Percentiles rank a stretch among this genome's conserved stretches.
Conservation (phyloP, 108 stramenopile species). For the Skeletonema costatum region DNA sequence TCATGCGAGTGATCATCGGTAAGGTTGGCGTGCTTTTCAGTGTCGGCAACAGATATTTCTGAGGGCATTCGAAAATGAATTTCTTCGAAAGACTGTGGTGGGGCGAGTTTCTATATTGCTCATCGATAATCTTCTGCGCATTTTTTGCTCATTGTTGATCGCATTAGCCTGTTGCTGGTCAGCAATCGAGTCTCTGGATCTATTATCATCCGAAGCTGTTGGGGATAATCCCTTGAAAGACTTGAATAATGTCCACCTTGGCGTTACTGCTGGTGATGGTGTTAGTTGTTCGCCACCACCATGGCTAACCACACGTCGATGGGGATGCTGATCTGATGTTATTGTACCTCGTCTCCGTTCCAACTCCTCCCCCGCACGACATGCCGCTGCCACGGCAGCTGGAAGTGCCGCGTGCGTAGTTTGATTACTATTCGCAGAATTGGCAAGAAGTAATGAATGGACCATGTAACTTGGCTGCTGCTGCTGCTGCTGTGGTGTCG, state of each 20-base stretch:
- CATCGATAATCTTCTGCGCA: not conserved
- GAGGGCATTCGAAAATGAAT: constrained; percentile 12
- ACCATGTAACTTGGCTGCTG: not conserved
- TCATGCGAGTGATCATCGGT: not conserved
- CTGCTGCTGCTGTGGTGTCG: not conserved
- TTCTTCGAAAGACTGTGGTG: not conserved
- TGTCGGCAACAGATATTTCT: constrained; percentile 29
- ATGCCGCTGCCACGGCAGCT: constrained; percentile 42
- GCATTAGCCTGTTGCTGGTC: not conserved
- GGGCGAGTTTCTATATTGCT: not conserved
- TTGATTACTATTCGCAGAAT: not conserved
- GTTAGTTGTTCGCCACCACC: not conserved
- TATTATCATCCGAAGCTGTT: not conserved
- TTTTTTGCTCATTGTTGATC: not conserved
- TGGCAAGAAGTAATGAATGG: constrained; percentile 4
- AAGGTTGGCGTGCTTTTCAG: constrained; percentile 22
- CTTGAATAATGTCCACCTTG: not conserved
- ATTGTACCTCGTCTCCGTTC: constrained; percentile 19
- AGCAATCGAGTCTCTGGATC: not conserved
- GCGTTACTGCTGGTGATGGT: not conserved
- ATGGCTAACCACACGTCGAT: not conserved
- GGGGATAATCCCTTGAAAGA: not conserved
- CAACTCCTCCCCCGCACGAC: constrained; percentile 40
- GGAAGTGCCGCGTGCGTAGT: constrained; percentile 30
- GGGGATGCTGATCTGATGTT: not conserved